Percentiles rank a stretch among this genome's conserved stretches.
These are phyloP conservation scores for Trichoderma citrinoviride DNA, from an alignment of 2,329 filamentous ascomycete genomes.

Conservation along the genomic window DNA sequence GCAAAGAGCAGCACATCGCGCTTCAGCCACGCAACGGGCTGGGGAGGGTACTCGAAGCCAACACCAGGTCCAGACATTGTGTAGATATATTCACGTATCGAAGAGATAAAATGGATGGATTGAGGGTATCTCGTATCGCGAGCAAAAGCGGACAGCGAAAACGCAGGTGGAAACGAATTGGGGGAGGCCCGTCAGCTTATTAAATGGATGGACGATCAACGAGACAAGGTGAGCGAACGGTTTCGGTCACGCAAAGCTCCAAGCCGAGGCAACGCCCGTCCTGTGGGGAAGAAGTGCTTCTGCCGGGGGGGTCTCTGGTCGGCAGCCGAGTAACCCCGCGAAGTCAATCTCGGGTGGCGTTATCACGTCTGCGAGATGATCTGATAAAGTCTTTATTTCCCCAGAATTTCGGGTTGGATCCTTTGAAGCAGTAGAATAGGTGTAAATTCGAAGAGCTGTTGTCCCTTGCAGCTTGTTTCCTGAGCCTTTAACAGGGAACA, in stretches of 20 bases:
- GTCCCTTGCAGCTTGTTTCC: neutral
- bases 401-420: neutral
- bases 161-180: neutral
- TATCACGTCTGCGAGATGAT: neutral
- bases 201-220: neutral
- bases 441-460: neutral
- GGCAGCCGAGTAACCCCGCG: slow-evolving; percentile 18
- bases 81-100: neutral
- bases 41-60: slow-evolving; percentile 76
- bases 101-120: neutral
- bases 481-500: too few species aligned
- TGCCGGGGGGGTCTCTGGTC: neutral
- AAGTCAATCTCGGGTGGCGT: neutral
- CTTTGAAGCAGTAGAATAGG: neutral
- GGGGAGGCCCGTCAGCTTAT: neutral
- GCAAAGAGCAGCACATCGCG: slow-evolving; percentile 88
- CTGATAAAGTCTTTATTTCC: neutral
- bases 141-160: neutral
- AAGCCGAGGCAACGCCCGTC: slow-evolving; percentile 13
- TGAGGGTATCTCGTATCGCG: too few species aligned
- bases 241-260: neutral
- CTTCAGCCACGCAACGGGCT: slow-evolving; percentile 80
- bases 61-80: slow-evolving; percentile 51
- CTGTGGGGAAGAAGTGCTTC: slow-evolving; percentile 11
- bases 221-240: neutral